Conservation (phyloP, 148 eudicot genomes). For the Silene conica region DNA sequence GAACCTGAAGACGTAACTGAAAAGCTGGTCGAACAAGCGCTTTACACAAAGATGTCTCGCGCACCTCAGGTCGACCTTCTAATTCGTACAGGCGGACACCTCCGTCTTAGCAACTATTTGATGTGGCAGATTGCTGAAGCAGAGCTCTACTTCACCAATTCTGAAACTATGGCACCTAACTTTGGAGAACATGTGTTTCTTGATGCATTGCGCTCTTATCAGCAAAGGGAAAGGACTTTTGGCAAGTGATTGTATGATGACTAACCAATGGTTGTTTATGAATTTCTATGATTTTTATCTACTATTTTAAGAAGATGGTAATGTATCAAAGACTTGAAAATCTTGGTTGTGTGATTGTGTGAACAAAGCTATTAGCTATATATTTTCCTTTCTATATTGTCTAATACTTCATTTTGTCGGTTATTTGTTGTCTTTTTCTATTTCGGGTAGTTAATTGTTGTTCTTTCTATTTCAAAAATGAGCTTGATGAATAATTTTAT, state of each 20-base stretch:
- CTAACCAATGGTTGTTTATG: too few species aligned
- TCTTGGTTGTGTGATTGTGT: too few species aligned
- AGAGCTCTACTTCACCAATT: background rate
- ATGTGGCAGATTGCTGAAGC: constrained; percentile 19
- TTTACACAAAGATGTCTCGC: background rate
- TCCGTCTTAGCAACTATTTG: constrained; percentile 11
- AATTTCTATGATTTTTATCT: too few species aligned
- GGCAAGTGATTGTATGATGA: background rate
- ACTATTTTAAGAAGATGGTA: too few species aligned
- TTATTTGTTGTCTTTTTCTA: too few species aligned
- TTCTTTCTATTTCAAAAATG: too few species aligned
- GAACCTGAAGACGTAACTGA: background rate
- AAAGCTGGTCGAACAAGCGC: background rate
- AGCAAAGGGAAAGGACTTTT: constrained; percentile 7
- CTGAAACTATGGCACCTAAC: constrained; percentile 12
- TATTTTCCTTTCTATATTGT: too few species aligned
- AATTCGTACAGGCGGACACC: constrained; percentile 15
- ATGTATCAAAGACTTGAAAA: too few species aligned
- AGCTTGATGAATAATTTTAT: too few species aligned
- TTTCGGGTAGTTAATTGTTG: too few species aligned
- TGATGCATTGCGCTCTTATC: constrained; percentile 7
- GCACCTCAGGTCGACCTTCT: constrained; percentile 13
- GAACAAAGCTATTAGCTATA: too few species aligned
- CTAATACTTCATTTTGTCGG: too few species aligned
- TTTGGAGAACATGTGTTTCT: constrained; percentile 8